These are phyloP conservation scores for Geotrichum histeridarum DNA, from an alignment of 1,139 yeast species.

Conservation along the genomic window DNA sequence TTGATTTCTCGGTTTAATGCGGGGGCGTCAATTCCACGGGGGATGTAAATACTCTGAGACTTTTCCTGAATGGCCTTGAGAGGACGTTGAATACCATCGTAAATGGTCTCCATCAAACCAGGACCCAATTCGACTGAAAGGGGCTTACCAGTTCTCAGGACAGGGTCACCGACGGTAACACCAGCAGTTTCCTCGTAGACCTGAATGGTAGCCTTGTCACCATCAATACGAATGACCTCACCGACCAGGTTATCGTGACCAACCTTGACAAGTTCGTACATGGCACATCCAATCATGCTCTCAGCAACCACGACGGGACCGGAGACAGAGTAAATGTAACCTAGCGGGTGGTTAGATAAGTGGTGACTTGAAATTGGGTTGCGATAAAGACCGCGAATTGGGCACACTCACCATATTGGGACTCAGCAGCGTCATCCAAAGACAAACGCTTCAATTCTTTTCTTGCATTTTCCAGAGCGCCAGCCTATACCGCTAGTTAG, in stretches of 20 bases:
- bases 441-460: constrained; percentile 85
- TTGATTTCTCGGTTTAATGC: constrained; percentile 74
- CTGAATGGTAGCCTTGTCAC: constrained; percentile 95
- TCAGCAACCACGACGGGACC: constrained; percentile 98
- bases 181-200: constrained; percentile 99
- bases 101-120: constrained; percentile 96
- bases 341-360: constrained; percentile 20
- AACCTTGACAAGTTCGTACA: constrained; percentile 94
- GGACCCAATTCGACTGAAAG: constrained; percentile 98
- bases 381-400: not conserved
- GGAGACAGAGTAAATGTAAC: constrained; percentile 77
- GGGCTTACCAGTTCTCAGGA: constrained; percentile 94
- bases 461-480: constrained; percentile 95
- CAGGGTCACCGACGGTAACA: constrained; percentile 98
- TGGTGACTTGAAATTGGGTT: no score
- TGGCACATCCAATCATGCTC: constrained; percentile 98
- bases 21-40: constrained; percentile 97
- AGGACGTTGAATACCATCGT: constrained; percentile 99
- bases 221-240: constrained; percentile 94
- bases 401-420: constrained; percentile 61
- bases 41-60: constrained; percentile 89
- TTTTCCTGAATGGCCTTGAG: constrained; percentile 81
- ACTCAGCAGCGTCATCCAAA: constrained; percentile 67
- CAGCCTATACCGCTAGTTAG: constrained; percentile 51
- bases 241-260: constrained; percentile 97